Evolutionary conservation across 352 stramenopile genomes (phyloP).

Genomic region (Phytophthora tentaculata): DNA sequence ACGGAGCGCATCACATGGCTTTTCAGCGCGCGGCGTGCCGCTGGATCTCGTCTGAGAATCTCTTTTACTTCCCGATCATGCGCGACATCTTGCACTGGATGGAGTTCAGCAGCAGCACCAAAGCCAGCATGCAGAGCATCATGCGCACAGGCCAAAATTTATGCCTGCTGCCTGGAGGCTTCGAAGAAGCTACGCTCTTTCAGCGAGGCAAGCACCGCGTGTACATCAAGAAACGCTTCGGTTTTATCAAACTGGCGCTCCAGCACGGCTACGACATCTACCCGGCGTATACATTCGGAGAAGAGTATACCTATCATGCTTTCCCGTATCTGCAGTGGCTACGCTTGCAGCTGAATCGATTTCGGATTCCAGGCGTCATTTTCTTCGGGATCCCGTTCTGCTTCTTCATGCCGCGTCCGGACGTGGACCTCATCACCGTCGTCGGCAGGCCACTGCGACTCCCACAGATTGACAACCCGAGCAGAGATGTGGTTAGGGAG

Average conservation of each 20-base stretch:
- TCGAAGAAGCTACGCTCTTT: constrained; percentile 94
- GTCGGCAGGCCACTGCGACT: constrained; percentile 87
- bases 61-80: constrained; percentile 77
- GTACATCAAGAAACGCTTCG: constrained; percentile 91
- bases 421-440: constrained; percentile 88
- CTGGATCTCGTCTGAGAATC: constrained; percentile 72
- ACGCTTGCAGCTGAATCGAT: constrained; percentile 83
- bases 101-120: constrained; percentile 59
- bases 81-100: constrained; percentile 78
- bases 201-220: constrained; percentile 83
- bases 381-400: constrained; percentile 77
- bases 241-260: constrained; percentile 94
- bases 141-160: constrained; percentile 70
- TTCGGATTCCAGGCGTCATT: constrained; percentile 83
- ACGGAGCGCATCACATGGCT: constrained; percentile 55
- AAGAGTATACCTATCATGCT: constrained; percentile 89
- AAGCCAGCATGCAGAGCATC: constrained; percentile 54
- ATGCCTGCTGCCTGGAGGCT: constrained; percentile 90
- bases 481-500: constrained; percentile 83
- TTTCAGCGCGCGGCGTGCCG: constrained; percentile 54
- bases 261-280: constrained; percentile 89
- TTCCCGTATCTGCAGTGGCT: constrained; percentile 81
- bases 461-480: constrained; percentile 88
- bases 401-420: constrained; percentile 82
- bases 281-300: constrained; percentile 93